These are phyloP conservation scores for Dactylonectria macrodidyma DNA, from an alignment of 2,329 filamentous ascomycete genomes.

Conservation along the genomic window DNA sequence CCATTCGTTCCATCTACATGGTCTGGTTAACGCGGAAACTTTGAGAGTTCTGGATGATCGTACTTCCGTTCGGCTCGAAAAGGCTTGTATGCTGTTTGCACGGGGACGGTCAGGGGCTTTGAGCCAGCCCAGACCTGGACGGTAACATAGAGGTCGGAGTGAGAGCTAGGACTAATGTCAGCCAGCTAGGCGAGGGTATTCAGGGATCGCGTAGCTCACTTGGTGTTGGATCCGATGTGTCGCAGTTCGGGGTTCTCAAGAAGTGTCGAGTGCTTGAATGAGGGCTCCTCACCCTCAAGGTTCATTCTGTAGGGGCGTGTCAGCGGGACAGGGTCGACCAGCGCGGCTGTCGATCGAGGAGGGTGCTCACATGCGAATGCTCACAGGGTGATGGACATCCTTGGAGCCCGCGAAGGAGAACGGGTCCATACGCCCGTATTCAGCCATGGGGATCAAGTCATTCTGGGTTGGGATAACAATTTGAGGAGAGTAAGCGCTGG, in stretches of 20 bases:
- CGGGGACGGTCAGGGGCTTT: constrained; percentile 91
- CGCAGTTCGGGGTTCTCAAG: constrained; percentile 84
- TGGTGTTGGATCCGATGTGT: constrained; percentile 89
- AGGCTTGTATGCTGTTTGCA: constrained; percentile 93
- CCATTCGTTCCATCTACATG: constrained; percentile 92
- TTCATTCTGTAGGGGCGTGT: constrained; percentile 58
- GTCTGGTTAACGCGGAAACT: constrained; percentile 29
- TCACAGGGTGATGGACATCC: constrained; percentile 81
- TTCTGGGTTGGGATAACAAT: constrained; percentile 30
- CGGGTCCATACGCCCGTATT: constrained; percentile 81
- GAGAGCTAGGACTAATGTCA: constrained; percentile 65
- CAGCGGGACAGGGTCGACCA: constrained; percentile 24
- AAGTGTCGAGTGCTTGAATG: constrained; percentile 74
- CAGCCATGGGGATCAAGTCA: constrained; percentile 54
- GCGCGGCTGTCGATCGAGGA: neutral
- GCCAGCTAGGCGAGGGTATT: constrained; percentile 39
- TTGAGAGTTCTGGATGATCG: constrained; percentile 22
- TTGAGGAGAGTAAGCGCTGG: constrained; percentile 1
- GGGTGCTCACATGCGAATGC: constrained; percentile 71
- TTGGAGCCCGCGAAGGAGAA: constrained; percentile 96
- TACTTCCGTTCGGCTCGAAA: constrained; percentile 83
- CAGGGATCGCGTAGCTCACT: constrained; percentile 58
- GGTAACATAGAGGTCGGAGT: constrained; percentile 93
- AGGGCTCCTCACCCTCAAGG: constrained; percentile 61
- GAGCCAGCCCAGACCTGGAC: constrained; percentile 96